Evolutionary conservation across 192 early-diverging fungal species (phyloP).

Genomic region (Umbelopsis ramanniana): DNA sequence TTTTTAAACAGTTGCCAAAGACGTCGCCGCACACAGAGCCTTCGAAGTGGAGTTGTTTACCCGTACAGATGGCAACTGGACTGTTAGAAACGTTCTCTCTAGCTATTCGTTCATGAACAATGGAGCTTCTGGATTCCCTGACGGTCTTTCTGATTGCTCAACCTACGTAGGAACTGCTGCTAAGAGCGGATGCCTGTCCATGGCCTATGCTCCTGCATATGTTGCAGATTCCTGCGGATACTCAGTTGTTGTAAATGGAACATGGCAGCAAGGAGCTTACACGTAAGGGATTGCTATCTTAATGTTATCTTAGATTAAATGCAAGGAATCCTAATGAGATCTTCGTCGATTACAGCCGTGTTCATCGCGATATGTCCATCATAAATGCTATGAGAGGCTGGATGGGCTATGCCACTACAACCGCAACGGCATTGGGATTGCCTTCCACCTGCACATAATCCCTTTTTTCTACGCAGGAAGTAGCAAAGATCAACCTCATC

Average conservation of each 20-base stretch:
- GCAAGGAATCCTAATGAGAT: no score
- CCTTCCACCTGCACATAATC: not conserved
- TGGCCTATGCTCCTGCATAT: not conserved
- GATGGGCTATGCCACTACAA: not conserved
- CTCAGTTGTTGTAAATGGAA: not conserved
- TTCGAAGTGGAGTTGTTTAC: not conserved
- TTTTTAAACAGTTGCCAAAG: not conserved
- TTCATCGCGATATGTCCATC: not conserved
- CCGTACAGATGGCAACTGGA: slow-evolving; percentile 7
- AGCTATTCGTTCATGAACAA: slow-evolving; percentile 6
- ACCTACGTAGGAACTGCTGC: not conserved
- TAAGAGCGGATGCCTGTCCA: not conserved
- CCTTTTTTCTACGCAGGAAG: not conserved
- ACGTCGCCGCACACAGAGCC: not conserved
- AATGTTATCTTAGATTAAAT: no score
- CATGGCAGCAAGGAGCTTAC: slow-evolving; percentile 9
- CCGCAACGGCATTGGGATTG: not conserved
- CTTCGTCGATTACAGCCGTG: not conserved
- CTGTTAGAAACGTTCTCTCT: not conserved
- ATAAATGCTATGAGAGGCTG: slow-evolving; percentile 5
- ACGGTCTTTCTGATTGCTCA: slow-evolving; percentile 8
- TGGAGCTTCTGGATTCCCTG: slow-evolving; percentile 11
- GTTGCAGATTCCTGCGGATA: not conserved
- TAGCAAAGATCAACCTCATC: no score
- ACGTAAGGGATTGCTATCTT: not conserved